Evolutionary conservation across 1,284 basidiomycete species (phyloP).

Genomic region (Porodaedalea pini): DNA sequence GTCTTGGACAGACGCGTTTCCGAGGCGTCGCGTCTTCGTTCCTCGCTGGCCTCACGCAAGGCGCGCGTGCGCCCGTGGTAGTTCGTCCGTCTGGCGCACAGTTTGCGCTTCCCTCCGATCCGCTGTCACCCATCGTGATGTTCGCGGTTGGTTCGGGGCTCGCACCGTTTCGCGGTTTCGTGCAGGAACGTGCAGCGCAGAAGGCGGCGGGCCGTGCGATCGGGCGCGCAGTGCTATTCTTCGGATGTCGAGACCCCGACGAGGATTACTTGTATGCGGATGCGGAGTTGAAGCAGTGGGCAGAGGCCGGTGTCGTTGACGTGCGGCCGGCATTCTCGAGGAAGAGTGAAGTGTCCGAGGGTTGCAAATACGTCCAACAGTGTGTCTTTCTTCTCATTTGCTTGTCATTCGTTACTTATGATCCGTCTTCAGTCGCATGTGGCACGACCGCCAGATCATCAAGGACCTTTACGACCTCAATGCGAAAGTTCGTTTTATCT

Average conservation of each 20-base stretch:
- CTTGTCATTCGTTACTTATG: neutral
- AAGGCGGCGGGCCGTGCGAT: constrained; percentile 43
- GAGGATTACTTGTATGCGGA: constrained; percentile 42
- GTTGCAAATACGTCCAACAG: constrained; percentile 51
- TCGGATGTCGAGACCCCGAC: constrained; percentile 44
- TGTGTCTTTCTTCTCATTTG: constrained; percentile 23
- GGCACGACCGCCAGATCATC: constrained; percentile 41
- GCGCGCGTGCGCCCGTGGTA: constrained; percentile 43
- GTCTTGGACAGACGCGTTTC: constrained; percentile 24
- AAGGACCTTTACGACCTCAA: constrained; percentile 32
- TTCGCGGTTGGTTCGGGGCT: constrained; percentile 49
- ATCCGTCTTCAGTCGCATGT: constrained; percentile 41
- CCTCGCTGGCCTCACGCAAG: constrained; percentile 40
- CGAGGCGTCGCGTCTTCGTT: constrained; percentile 48
- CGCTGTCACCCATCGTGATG: constrained; percentile 42
- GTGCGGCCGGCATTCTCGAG: constrained; percentile 49
- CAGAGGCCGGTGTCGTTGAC: constrained; percentile 42
- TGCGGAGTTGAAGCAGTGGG: constrained; percentile 42
- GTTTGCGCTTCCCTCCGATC: constrained; percentile 48
- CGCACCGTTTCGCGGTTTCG: constrained; percentile 52
- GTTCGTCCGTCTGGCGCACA: constrained; percentile 40
- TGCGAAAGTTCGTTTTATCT: constrained; percentile 29
- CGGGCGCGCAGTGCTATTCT: constrained; percentile 44
- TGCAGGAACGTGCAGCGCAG: constrained; percentile 50
- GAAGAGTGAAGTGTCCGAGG: constrained; percentile 34